phyloP scores from a whole-genome alignment of 2,329 filamentous ascomycete species.

The Huntiella decipiens region DNA sequence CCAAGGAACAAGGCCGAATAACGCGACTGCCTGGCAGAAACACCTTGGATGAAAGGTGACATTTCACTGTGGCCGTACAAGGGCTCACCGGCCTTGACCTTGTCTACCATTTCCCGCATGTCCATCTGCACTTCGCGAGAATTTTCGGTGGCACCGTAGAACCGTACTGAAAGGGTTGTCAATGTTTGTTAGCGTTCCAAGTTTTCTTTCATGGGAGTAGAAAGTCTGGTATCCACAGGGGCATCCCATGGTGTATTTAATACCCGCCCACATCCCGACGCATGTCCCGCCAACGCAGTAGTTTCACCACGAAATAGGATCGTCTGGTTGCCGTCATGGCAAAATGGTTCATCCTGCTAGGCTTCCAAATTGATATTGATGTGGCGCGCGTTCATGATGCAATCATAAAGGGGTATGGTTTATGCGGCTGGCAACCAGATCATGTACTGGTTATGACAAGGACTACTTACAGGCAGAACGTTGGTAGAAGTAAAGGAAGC shows the following conservation, averaged over 20 bases:
- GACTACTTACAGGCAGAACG: constrained; percentile 53
- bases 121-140: constrained; percentile 82
- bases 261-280: too few species aligned
- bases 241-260: too few species aligned
- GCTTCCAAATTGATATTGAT: neutral
- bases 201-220: neutral
- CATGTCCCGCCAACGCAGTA: too few species aligned
- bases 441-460: neutral
- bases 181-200: neutral
- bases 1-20: constrained; percentile 73
- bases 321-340: too few species aligned
- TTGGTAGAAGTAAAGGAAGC: constrained; percentile 72
- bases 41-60: constrained; percentile 80
- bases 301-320: too few species aligned
- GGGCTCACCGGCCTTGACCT: constrained; percentile 80
- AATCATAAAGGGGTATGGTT: neutral
- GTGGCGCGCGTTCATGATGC: neutral
- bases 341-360: neutral
- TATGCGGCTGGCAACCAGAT: neutral
- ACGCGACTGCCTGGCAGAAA: constrained; percentile 78
- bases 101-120: constrained; percentile 94
- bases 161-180: constrained; percentile 45
- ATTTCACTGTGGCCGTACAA: constrained; percentile 68
- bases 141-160: constrained; percentile 92
- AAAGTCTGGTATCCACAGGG: too few species aligned